phyloP scores from a whole-genome alignment of 768 basidiomycete species.

The Leccinum boreale region DNA sequence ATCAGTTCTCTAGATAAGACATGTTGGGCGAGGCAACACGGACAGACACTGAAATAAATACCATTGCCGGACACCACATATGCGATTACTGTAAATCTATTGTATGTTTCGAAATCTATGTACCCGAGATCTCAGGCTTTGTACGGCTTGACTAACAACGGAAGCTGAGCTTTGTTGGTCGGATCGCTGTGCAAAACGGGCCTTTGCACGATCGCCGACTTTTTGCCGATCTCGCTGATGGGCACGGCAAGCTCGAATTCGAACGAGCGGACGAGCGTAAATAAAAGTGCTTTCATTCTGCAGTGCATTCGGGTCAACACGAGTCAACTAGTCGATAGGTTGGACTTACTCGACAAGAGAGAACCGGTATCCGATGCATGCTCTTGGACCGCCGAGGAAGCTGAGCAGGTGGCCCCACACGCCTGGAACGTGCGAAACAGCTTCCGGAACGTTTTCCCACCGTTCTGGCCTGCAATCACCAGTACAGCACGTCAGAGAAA shows the following conservation, averaged over 20 bases:
- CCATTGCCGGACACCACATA: neutral
- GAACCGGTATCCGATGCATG: slow-evolving; percentile 69
- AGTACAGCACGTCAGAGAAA: neutral
- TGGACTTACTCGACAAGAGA: slow-evolving; percentile 51
- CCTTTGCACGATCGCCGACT: slow-evolving; percentile 36
- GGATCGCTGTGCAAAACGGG: slow-evolving; percentile 43
- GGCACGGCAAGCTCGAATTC: slow-evolving; percentile 54
- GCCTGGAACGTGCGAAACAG: slow-evolving; percentile 48
- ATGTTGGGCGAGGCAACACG: neutral
- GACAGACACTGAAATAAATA: neutral
- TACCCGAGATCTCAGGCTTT: neutral
- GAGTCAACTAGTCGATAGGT: neutral
- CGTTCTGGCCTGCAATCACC: slow-evolving; percentile 32
- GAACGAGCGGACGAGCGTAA: slow-evolving; percentile 44
- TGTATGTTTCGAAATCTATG: neutral
- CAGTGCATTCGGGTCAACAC: neutral
- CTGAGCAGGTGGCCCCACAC: slow-evolving; percentile 58
- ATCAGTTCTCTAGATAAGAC: neutral
- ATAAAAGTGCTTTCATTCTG: neutral
- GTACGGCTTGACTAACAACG: slow-evolving; percentile 29
- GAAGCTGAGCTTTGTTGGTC: slow-evolving; percentile 39
- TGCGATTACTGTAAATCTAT: neutral
- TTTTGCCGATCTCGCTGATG: slow-evolving; percentile 34
- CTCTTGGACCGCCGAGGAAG: slow-evolving; percentile 62
- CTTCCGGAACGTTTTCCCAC: slow-evolving; percentile 50